A percentile compares a stretch with the other conserved stretches of the same genome.
phyloP scores from a whole-genome alignment of 2,329 filamentous ascomycete species.

The Triangularia verruculosa region DNA sequence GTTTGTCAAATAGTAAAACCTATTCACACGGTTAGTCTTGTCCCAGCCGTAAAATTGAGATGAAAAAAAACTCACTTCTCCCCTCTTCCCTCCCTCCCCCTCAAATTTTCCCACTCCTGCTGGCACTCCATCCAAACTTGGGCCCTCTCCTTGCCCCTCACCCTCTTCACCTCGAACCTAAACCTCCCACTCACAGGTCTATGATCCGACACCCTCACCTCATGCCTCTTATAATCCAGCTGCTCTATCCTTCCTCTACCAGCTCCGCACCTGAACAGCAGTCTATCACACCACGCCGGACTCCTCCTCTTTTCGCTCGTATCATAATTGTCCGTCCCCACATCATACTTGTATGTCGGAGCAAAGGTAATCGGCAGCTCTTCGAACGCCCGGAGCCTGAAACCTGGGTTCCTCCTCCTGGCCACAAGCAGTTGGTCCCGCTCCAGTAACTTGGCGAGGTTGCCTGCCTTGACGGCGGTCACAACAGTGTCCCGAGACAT shows the following conservation, averaged over 20 bases:
- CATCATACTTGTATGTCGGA: constrained; percentile 98
- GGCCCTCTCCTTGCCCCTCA: constrained; percentile 65
- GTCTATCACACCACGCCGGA: constrained; percentile 93
- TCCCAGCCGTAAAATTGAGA: constrained; percentile 9
- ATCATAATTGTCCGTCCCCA: constrained; percentile 91
- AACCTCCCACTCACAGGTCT: constrained; percentile 86
- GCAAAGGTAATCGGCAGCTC: constrained; percentile 88
- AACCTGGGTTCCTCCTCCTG: constrained; percentile 82
- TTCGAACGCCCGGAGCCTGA: constrained; percentile 84
- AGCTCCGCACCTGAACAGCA: constrained; percentile 73
- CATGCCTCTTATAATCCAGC: constrained; percentile 82
- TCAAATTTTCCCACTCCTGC: constrained; percentile 69
- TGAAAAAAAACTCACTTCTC: constrained; percentile 68
- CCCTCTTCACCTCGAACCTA: constrained; percentile 77
- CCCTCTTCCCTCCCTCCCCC: constrained; percentile 63
- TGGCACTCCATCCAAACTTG: constrained; percentile 70
- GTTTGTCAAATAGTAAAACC: constrained; percentile 49
- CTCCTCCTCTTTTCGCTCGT: constrained; percentile 90
- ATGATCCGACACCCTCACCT: constrained; percentile 88
- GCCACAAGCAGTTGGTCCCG: constrained; percentile 91
- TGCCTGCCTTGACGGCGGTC: constrained; percentile 74
- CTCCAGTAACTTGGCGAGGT: constrained; percentile 82
- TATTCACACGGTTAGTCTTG: constrained; percentile 32
- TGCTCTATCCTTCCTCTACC: constrained; percentile 71
- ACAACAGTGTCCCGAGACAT: constrained; percentile 94